Base-by-base conservation (phyloP, 345 rosid species). In the Camelina neglecta region DNA sequence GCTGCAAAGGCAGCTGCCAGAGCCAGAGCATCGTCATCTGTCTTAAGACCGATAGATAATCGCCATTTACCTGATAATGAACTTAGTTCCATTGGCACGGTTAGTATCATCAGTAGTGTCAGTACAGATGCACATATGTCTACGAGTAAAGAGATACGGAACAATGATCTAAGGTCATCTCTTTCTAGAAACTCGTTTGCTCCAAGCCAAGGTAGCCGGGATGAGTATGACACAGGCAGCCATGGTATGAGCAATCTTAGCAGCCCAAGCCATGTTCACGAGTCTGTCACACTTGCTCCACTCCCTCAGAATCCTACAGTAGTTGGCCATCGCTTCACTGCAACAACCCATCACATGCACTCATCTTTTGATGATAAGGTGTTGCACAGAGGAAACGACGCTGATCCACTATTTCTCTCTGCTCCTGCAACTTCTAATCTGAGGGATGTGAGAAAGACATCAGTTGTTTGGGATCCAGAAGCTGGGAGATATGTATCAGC, bases 21-120 rank as follows among this genome's bases (percentile, higher is more conserved):
- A 81, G 98, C 96, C 69, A 89, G 98, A 84, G 98, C 94, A 42
- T 91, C 98, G 2, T 93, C 97, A 36, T 93, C 98, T 29, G 94
- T 93, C 73, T 65, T 93, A 57, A 86, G 86, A 68, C 93, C 91
- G 5, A 78, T 91, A 73, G 84, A 87, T 41, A 85, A 81, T 63
- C 89, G 69, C 21, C 86, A 67, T 60, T 47, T 79, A 45, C 83
- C 77, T 3, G 91, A 90, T 83, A 58, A 85, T 67, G 98, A 88
- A 64, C 68, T 66, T 79, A 87, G 98, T 82, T 91, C 96, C 23
- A 87, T 87, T 55, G 81, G 86, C 71, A 88, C 89, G 61, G 73
- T 77, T 77, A 91, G 97, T 65, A 70, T 86, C 76, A 80, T 84
- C 79, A 90, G 97, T 67, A 91, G 96, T 66, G 84, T 81, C 64